Percentiles rank a stretch among this genome's conserved stretches.
These are phyloP conservation scores for Cystobasidium slooffiae DNA, from an alignment of 1,284 basidiomycete genomes.

Conservation along the genomic window DNA sequence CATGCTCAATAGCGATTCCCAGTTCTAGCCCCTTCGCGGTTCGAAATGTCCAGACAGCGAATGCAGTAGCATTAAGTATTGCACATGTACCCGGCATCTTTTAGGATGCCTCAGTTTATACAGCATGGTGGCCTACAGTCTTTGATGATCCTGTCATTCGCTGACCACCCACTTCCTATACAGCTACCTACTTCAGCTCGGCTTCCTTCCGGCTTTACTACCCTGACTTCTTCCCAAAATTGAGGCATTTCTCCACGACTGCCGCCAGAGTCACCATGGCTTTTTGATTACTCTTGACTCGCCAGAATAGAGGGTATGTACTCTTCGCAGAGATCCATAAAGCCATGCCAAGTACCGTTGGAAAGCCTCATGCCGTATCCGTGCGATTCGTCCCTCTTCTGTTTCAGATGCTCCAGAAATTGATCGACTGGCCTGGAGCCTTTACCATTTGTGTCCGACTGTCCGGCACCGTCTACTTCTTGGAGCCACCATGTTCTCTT, in stretches of 20 bases:
- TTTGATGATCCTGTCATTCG: too few species aligned
- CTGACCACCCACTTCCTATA: too few species aligned
- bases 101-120: too few species aligned
- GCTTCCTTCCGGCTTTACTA: neutral
- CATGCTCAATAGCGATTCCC: too few species aligned
- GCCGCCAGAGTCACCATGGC: neutral
- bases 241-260: neutral
- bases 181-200: too few species aligned
- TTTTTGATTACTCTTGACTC: neutral
- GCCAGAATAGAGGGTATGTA: slow-evolving; percentile 14
- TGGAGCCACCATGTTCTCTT: slow-evolving; percentile 32
- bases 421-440: slow-evolving; percentile 15
- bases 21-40: too few species aligned
- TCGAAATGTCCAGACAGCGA: too few species aligned
- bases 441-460: slow-evolving; percentile 1
- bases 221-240: neutral
- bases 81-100: too few species aligned
- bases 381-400: neutral
- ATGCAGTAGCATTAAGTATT: too few species aligned
- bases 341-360: slow-evolving; percentile 24
- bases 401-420: slow-evolving; percentile 12
- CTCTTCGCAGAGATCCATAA: neutral
- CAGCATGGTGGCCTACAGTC: too few species aligned
- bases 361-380: slow-evolving; percentile 17
- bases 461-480: neutral